Evolutionary conservation across 176 grass and related monocot species (phyloP).

Genomic region (Bromus sterilis): DNA sequence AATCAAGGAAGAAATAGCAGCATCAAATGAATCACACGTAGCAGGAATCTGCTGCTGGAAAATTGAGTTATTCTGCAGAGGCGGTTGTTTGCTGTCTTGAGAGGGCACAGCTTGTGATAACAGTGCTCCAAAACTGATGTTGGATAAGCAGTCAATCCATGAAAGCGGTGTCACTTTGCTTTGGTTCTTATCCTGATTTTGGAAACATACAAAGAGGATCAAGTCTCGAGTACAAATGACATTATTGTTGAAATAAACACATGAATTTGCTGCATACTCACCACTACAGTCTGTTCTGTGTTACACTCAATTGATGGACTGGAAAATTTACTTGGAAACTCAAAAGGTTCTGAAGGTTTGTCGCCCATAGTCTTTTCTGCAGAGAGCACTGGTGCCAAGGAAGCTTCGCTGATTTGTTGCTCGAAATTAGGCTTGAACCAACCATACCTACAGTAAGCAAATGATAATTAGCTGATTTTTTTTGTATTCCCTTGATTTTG

Average conservation of each 20-base stretch:
- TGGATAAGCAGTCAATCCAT: slow-evolving; percentile 77
- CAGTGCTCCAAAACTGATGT: slow-evolving; percentile 86
- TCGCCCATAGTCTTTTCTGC: slow-evolving; percentile 18
- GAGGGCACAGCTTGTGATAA: slow-evolving; percentile 50
- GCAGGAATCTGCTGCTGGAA: slow-evolving; percentile 46
- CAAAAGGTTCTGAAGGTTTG: slow-evolving; percentile 14
- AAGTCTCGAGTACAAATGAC: slow-evolving; percentile 3
- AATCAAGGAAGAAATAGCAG: slow-evolving; percentile 77
- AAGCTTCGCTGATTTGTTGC: slow-evolving; percentile 1
- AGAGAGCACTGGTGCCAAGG: slow-evolving; percentile 10
- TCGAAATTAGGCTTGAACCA: slow-evolving; percentile 56
- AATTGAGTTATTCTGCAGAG: slow-evolving; percentile 44
- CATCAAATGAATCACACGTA: slow-evolving; percentile 93
- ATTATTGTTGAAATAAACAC: background rate
- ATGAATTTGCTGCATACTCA: slow-evolving; percentile 15
- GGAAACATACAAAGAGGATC: slow-evolving; percentile 5
- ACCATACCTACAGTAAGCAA: slow-evolving; percentile 62
- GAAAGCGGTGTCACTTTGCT: slow-evolving; percentile 45
- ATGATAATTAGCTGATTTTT: background rate
- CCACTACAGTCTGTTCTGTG: slow-evolving; percentile 13
- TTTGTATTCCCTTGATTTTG: background rate
- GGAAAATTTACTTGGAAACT: slow-evolving; percentile 31
- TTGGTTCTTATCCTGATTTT: slow-evolving; percentile 40
- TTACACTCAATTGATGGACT: slow-evolving; percentile 10
- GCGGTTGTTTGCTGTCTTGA: slow-evolving; percentile 45